Base-by-base conservation (phyloP, 225 moss, liverwort and hornwort genomes). In the Antitrichia curtipendula region DNA sequence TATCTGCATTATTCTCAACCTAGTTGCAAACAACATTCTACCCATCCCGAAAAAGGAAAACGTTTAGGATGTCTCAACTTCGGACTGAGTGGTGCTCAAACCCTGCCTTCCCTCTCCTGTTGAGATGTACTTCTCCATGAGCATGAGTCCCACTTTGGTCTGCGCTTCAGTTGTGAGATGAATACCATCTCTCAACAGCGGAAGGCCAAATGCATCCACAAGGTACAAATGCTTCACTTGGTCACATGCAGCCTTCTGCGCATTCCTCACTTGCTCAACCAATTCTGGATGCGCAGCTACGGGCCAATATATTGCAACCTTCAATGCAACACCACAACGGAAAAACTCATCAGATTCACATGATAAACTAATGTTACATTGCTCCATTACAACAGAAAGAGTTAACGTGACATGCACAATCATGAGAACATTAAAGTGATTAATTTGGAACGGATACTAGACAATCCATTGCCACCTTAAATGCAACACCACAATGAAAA, bases 301-400 rank as follows among this genome's bases (percentile, higher is more conserved):
- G 65, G 90, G 90, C 92, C 93, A 95, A 41, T 93, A 84, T 59
- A 96, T 94, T n/a, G 89, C 93, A 74, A 96, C 96, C 96, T 96
- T 70, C n/a, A 70, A 25, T 24, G 41, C 49, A 81, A 80, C 13
- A 25, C 70, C 34, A 34, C 19, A 49, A 38, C 22, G 53, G 49
- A 61, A 56, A 54, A 27, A 49, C 36, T 74, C 29, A 86, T 58
- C 22, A 52, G 62, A 43, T 80, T 59, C 59, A 59, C 47, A 60
- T 23, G 32, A 21, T 60, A 28, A 40, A 70, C 29, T n/a, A 6
- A 61, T 60, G 41, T 29, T 16, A 50, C 50, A 36, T 40, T 59
- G 21, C 40, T 74, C 62, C 45, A 36, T 13, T 78, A 50, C 25
- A 73, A 19, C 80, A 80, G n/a, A 40, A 29, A 54, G 59, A 78